phyloP scores from a whole-genome alignment of 306 rosid genomes.

The Castanea sativa region DNA sequence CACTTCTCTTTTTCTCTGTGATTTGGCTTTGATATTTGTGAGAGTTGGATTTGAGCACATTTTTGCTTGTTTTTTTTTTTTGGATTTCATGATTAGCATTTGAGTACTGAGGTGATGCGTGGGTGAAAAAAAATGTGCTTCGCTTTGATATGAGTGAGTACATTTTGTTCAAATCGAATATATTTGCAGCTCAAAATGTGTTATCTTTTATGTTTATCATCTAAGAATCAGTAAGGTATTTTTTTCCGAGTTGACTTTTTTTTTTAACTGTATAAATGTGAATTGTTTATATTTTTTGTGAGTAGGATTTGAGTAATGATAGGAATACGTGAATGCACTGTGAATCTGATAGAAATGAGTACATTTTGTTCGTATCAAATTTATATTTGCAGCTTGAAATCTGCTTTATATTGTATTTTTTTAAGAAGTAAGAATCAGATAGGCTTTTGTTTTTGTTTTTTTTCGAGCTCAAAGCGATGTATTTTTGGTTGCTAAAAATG shows the following conservation, averaged over 20 bases:
- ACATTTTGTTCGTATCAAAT: background rate
- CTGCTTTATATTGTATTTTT: background rate
- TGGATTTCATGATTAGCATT: background rate
- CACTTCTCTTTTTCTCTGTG: background rate
- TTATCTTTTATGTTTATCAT: background rate
- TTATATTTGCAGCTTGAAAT: background rate
- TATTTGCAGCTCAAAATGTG: background rate
- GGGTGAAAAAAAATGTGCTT: background rate
- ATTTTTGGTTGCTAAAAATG: background rate
- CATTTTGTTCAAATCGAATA: background rate
- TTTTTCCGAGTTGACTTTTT: background rate
- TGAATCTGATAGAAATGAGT: slow-evolving; percentile 7
- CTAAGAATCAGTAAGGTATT: background rate
- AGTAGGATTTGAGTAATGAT: too few species aligned
- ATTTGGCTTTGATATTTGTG: background rate
- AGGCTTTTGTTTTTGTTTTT: background rate
- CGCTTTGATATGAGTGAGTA: background rate
- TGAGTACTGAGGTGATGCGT: background rate
- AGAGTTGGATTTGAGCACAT: background rate
- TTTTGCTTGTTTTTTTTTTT: background rate
- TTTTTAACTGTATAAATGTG: too few species aligned
- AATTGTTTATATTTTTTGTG: too few species aligned
- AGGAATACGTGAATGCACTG: background rate
- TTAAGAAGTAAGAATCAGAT: background rate
- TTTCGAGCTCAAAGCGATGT: background rate